A percentile compares a stretch with the other conserved stretches of the same genome.
Conservation (phyloP, 495 filamentous ascomycete genomes). For the Neurospora sp. region DNA sequence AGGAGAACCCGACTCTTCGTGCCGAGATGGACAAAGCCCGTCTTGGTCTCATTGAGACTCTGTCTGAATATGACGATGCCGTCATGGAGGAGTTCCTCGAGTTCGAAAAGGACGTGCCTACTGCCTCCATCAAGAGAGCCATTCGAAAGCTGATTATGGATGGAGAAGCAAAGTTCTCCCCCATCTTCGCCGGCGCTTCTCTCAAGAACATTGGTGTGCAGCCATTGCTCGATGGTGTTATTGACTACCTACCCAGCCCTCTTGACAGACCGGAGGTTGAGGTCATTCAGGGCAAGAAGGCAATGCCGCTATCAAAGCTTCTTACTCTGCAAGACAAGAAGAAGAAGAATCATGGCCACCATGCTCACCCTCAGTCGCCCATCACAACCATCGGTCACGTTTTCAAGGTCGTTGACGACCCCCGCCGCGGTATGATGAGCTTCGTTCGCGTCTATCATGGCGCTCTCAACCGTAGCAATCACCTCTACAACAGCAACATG, state of each 20-base stretch:
- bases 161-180: conserved; percentile 54
- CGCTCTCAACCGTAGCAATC: conserved; percentile 55
- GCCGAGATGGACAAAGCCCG: conserved; percentile 70
- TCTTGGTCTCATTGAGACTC: conserved; percentile 62
- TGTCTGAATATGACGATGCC: conserved; percentile 78
- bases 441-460: conserved; percentile 92
- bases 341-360: conserved; percentile 34
- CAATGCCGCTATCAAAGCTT: conserved; percentile 41
- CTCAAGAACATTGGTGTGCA: conserved; percentile 92
- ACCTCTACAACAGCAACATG: conserved; percentile 82
- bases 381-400: conserved; percentile 73
- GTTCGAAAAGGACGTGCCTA: conserved; percentile 59
- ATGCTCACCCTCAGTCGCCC: conserved; percentile 28
- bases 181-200: conserved; percentile 85
- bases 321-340: conserved; percentile 39
- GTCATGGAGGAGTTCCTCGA: conserved; percentile 79
- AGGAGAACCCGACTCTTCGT: conserved; percentile 37
- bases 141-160: conserved; percentile 64
- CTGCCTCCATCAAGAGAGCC: conserved; percentile 54
- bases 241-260: conserved; percentile 79
- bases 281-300: conserved; percentile 52
- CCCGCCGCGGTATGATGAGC: conserved; percentile 75
- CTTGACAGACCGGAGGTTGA: conserved; percentile 67
- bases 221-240: conserved; percentile 78
- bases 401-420: conserved; percentile 93